Evolutionary conservation across 352 stramenopile species (phyloP), one percentile per base, ranked within the genome.

Genomic region (Albugo laibachii): DNA sequence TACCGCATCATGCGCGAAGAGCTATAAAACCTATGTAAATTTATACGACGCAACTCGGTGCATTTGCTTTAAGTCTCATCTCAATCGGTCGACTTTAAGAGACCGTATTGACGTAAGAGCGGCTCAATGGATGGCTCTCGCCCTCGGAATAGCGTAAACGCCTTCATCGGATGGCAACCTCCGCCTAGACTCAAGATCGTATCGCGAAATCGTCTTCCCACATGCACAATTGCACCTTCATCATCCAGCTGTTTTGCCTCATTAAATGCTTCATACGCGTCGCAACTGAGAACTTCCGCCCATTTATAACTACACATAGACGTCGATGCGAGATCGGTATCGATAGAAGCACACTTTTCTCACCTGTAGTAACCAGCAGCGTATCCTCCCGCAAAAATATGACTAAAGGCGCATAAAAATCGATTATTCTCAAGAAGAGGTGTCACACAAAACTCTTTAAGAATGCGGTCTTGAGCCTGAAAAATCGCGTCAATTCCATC

Each of bases 341-440:
- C 49, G 8, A 14, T 5, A 21, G 10, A 27, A 41, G 50, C 21
- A 13, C 13, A 18, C 8, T 12, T 24, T 11, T 53, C 43, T 58
- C 92, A 97, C 53, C 61, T 87, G 66, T 97, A 98, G 63, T 97
- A 99, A 19, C 94, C 93, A 8, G 93, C 92, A n/a, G 88, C 78
- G 60, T 98, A 98, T 34, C 93, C 93, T 1, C 94, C 93, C 0
- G 88, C 95, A 61, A 99, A 98, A 53, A 99, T 99, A 63, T 99
- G 95, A 24, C 64, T 75, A 62, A 99, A 99, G 34, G 84, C 88
- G 60, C 93, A 98, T n/a, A 99, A 67, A 63, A 98, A 99, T 34
- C 92, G 69, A 65, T 99, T 93, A 51, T 97, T 88, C 36, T 69
- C 55, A 3, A 98, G 68, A 20, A 93, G 92, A 49, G 70, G 62